These are phyloP conservation scores for Trichoderma sp. DNA, from an alignment of 2,329 filamentous ascomycete species.

Conservation along the genomic window DNA sequence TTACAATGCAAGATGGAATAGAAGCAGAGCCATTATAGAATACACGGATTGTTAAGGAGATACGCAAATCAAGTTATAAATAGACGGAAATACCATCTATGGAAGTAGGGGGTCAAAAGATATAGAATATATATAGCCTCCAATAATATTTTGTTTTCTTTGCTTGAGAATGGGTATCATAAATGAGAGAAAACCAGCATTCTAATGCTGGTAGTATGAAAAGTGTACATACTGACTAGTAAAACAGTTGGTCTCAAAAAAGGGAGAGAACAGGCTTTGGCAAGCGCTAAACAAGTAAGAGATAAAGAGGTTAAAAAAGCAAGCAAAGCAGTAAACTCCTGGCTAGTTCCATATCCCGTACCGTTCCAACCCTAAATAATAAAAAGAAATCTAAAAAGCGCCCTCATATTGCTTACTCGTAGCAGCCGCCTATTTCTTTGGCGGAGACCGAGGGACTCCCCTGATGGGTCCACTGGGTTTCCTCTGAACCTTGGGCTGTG, in stretches of 20 bases:
- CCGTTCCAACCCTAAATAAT: background rate
- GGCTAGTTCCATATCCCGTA: constrained; percentile 8
- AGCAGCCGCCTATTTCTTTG: constrained; percentile 12
- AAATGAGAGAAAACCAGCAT: constrained; percentile 29
- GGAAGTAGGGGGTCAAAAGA: background rate
- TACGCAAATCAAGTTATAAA: background rate
- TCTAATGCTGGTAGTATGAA: background rate
- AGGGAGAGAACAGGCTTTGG: constrained; percentile 8
- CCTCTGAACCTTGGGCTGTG: constrained; percentile 14
- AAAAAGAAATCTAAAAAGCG: constrained; percentile 2
- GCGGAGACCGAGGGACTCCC: background rate
- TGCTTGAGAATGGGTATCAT: constrained; percentile 35
- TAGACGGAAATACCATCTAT: constrained; percentile 2
- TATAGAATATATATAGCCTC: constrained; percentile 21
- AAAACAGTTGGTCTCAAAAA: constrained; percentile 20
- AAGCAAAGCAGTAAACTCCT: constrained; percentile 15
- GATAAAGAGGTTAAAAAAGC: background rate
- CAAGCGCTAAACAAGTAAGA: constrained; percentile 7
- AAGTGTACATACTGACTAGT: constrained; percentile 28
- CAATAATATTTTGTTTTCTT: constrained; percentile 6
- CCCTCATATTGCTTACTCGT: background rate
- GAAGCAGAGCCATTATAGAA: constrained; percentile 12
- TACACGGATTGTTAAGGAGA: background rate
- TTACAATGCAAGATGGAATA: background rate
- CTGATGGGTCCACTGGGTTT: constrained; percentile 9